Base-by-base conservation (phyloP, 2,329 filamentous ascomycete species). In the Fusarium pininemorale region DNA sequence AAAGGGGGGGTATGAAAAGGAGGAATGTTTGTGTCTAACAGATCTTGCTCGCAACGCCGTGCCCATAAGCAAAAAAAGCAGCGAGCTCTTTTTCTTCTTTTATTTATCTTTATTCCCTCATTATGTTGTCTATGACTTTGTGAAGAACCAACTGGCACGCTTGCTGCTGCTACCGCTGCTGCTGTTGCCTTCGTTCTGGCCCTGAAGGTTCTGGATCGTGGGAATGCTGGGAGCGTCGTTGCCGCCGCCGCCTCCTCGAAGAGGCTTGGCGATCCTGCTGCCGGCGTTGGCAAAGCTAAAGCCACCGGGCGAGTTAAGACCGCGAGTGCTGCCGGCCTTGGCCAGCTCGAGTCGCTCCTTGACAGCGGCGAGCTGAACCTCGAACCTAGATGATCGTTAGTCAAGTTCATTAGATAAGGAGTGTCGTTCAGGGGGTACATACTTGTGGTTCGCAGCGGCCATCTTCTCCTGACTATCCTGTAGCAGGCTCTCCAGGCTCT, bases 381-480 rank as follows among this genome's bases (percentile, higher is more conserved):
- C 96, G 87, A 99, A 99, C 83, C 96, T 98, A 66, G 12, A 28
- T 42, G 20, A 10, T 15, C 66, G 78, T 84, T 77, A 84, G 80
- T 71, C 73, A 35, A 50, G 16, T 69, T 37, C 38, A 35, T 30
- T 13, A 28, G 7, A 39, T 38, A 54, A 30, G n/a, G 30, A 41
- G 38, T 12, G 2, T 26, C 9, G 32, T 6, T 70, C 56, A 39
- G 63, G 22, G 22, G 61, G 38, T 63, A 88, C 92, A 79, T 91
- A 98, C 96, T 97, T 93, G 85, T 98, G 96, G 83, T 98, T 99
- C 45, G 96, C 95, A 70, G 96, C 93, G 38, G 96, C 97, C 82
- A 99, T 90, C 87, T 99, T 99, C 87, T 99, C 96, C 85, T 99
- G 96, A 81, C 94, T 97, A 83, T 99, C 96, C 83, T 98, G 95